Evolutionary conservation across 2,329 filamentous ascomycete species (phyloP).

Genomic region (Pseudonectria buxi): DNA sequence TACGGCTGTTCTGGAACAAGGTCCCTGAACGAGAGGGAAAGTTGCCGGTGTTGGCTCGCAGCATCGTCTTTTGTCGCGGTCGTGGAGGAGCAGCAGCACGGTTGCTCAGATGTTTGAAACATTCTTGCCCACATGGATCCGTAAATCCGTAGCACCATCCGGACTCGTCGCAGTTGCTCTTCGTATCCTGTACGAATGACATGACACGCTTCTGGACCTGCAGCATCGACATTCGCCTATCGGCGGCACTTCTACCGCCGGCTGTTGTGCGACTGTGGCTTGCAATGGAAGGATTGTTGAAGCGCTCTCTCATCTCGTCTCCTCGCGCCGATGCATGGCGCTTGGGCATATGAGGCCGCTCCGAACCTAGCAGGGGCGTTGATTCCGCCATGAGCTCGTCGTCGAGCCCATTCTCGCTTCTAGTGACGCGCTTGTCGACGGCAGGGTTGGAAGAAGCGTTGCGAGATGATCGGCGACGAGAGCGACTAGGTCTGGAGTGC

Average conservation of each 20-base stretch:
- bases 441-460: constrained; percentile 17
- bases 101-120: constrained; percentile 50
- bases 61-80: constrained; percentile 23
- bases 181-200: constrained; percentile 60
- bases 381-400: constrained; percentile 32
- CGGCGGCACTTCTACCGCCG: constrained; percentile 24
- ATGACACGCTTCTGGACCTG: constrained; percentile 50
- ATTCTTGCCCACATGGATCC: constrained; percentile 60
- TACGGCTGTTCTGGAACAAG: constrained; percentile 19
- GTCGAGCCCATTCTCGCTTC: constrained; percentile 13
- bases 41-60: constrained; percentile 37
- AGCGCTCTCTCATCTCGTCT: constrained; percentile 23
- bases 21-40: constrained; percentile 21
- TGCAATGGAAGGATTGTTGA: constrained; percentile 16
- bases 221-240: constrained; percentile 46
- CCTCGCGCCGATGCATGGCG: constrained; percentile 23
- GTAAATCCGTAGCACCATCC: constrained; percentile 59
- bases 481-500: constrained; percentile 25
- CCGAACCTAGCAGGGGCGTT: constrained; percentile 40
- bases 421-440: constrained; percentile 13
- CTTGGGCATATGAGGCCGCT: constrained; percentile 18
- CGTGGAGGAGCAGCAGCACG: constrained; percentile 30
- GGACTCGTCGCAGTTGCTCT: constrained; percentile 53
- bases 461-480: constrained; percentile 24
- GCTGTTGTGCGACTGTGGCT: constrained; percentile 20